A percentile compares a stretch with the other conserved stretches of the same genome.
Evolutionary conservation across 23 red algal species (phyloP).

Genomic region (Gracilaria domingensis): DNA sequence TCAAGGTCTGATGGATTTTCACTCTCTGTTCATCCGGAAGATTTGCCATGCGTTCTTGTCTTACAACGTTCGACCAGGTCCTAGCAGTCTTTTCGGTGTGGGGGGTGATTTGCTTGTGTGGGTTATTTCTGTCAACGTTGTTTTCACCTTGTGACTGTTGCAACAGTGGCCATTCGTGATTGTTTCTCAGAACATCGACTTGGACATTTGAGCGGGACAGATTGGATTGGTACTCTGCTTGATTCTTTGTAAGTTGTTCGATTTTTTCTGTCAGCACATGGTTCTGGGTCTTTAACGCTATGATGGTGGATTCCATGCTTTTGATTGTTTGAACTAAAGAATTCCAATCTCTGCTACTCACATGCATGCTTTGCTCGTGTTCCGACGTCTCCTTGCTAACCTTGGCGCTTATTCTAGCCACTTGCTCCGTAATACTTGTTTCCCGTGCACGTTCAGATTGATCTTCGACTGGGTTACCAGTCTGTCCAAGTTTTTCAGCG

Average conservation of each 20-base stretch:
- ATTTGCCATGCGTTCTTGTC: slow-evolving; percentile 7
- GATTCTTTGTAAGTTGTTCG: background rate
- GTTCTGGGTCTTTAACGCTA: background rate
- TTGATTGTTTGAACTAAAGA: background rate
- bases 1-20: background rate
- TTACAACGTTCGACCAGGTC: background rate
- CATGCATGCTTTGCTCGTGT: background rate
- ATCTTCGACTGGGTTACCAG: too few relatives aligned
- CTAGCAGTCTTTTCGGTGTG: background rate
- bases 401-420: too few relatives aligned
- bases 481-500: too few relatives aligned
- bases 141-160: background rate
- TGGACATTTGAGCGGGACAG: background rate
- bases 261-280: background rate
- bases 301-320: background rate
- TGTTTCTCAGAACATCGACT: background rate
- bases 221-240: background rate
- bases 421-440: too few relatives aligned
- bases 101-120: background rate
- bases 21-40: background rate
- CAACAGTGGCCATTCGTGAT: background rate
- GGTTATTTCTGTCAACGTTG: background rate
- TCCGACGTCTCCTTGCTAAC: too few relatives aligned
- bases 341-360: background rate
- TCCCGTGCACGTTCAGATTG: too few relatives aligned